Conservation (phyloP, 2,329 filamentous ascomycete genomes). For the Davidsoniella neocaledoniae region DNA sequence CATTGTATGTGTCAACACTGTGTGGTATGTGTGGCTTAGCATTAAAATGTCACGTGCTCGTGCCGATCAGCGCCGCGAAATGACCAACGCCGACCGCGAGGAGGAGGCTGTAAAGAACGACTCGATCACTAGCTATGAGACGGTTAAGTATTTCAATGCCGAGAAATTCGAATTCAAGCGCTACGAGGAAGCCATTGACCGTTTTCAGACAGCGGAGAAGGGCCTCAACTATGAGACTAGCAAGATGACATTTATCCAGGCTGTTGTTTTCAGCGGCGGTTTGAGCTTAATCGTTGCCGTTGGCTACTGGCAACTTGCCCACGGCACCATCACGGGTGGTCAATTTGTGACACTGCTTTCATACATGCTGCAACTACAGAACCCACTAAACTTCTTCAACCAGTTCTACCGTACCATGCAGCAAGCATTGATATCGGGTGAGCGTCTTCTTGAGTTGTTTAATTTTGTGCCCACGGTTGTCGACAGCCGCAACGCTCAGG, state of each 20-base stretch:
- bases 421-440: conserved; percentile 92
- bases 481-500: conserved; percentile 49
- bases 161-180: conserved; percentile 63
- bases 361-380: conserved; percentile 66
- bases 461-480: conserved; percentile 87
- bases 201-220: conserved; percentile 59
- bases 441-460: conserved; percentile 88
- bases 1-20: conserved; percentile 77
- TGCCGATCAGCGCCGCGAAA: conserved; percentile 75
- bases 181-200: conserved; percentile 52
- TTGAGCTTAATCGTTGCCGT: conserved; percentile 56
- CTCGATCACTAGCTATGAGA: conserved; percentile 97
- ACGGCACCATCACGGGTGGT: conserved; percentile 46
- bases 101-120: conserved; percentile 98
- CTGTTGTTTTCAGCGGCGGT: conserved; percentile 62
- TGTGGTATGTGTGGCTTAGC: conserved; percentile 92
- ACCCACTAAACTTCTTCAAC: conserved; percentile 73
- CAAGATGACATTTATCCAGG: conserved; percentile 67
- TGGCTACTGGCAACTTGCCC: conserved; percentile 60
- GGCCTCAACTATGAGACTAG: conserved; percentile 62
- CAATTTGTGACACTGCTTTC: conserved; percentile 59
- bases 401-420: conserved; percentile 94
- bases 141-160: conserved; percentile 80
- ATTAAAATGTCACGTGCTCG: conserved; percentile 90
- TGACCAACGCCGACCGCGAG: conserved; percentile 88